Base-by-base conservation (phyloP, 768 basidiomycete species). In the Auricularia cornea region DNA sequence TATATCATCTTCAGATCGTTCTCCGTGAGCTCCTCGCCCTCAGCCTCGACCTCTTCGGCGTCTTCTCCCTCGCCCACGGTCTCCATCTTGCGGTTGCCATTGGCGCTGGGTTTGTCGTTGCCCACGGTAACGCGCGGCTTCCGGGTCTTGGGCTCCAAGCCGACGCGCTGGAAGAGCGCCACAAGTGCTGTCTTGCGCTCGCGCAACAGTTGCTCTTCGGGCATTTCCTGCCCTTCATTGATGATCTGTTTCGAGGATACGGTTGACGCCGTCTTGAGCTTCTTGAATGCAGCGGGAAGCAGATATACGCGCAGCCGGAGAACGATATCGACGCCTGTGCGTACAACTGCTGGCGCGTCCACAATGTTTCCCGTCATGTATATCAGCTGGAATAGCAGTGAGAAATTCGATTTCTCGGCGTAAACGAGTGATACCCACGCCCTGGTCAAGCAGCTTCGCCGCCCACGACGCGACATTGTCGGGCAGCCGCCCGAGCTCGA, bases 1-100 rank as follows among this genome's bases (percentile, higher is more conserved):
- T 94, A 97, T 44, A 98, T 96, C 54, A 85, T 72, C 68, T 89
- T 84, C 61, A 97, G 76, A 66, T 95, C 88, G 68, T 88, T 86
- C 64, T 90, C 88, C 8, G 85, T 84, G 57, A 96, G 76, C 64
- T 92, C 89, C 70, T 94, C 92, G 2, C 81, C 85, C 62, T 93
- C 82, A 62, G 73, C 87, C 31, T 76, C 77, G 63, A 93, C 93
- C 14, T 89, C 88, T 68, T 92, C 91, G 5, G 89, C 85, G 67
- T 89, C 90, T 72, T 92, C 91, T 3, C 84, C 87, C 65, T 91
- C 88, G 2, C 88, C 89, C 1, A 89, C 84, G n/a, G 89, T 79
- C 71, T 92, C 89, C 8, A 78, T 88, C 62, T 74, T 79, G 10
- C 40, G 65, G 62, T 59, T 62, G 31, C 41, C 74, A 68, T 60